phyloP scores from a whole-genome alignment of 2,329 filamentous ascomycete genomes.

The Diplodia intermedia region DNA sequence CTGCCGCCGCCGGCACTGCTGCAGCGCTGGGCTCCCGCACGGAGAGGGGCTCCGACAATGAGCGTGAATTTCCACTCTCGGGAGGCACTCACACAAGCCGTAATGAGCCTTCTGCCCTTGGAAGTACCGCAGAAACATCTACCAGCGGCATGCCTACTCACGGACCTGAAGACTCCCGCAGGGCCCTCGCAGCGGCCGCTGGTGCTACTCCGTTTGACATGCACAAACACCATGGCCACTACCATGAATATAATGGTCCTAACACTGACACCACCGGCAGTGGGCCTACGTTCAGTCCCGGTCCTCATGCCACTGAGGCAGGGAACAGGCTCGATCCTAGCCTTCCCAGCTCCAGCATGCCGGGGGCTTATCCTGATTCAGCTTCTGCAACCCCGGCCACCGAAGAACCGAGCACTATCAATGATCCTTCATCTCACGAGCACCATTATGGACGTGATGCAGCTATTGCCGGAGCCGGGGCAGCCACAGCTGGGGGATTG shows the following conservation, averaged over 20 bases:
- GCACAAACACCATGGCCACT: slow-evolving; percentile 32
- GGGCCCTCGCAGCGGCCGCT: slow-evolving; percentile 43
- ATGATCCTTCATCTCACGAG: slow-evolving; percentile 21
- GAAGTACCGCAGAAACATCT: neutral
- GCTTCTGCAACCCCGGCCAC: slow-evolving; percentile 36
- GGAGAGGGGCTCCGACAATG: slow-evolving; percentile 36
- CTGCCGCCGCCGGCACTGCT: slow-evolving; percentile 12
- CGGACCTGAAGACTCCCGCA: slow-evolving; percentile 36
- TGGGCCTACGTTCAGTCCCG: slow-evolving; percentile 36
- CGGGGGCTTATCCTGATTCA: slow-evolving; percentile 44
- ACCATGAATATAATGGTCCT: slow-evolving; percentile 34
- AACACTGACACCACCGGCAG: neutral
- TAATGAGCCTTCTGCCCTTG: neutral
- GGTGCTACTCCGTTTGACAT: slow-evolving; percentile 33
- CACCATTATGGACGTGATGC: slow-evolving; percentile 41
- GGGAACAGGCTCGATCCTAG: slow-evolving; percentile 47
- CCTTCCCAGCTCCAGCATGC: slow-evolving; percentile 33
- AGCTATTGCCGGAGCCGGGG: slow-evolving; percentile 39
- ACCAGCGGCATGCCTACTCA: neutral
- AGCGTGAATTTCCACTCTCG: slow-evolving; percentile 47
- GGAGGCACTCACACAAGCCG: slow-evolving; percentile 37
- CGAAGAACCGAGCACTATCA: neutral
- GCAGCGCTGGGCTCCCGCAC: slow-evolving; percentile 36
- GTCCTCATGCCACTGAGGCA: slow-evolving; percentile 43
- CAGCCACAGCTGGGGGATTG: slow-evolving; percentile 38